Evolutionary conservation across 805 yeast genomes (phyloP), one percentile per base, ranked within the genome.

Genomic region (Metschnikowia sp.): DNA sequence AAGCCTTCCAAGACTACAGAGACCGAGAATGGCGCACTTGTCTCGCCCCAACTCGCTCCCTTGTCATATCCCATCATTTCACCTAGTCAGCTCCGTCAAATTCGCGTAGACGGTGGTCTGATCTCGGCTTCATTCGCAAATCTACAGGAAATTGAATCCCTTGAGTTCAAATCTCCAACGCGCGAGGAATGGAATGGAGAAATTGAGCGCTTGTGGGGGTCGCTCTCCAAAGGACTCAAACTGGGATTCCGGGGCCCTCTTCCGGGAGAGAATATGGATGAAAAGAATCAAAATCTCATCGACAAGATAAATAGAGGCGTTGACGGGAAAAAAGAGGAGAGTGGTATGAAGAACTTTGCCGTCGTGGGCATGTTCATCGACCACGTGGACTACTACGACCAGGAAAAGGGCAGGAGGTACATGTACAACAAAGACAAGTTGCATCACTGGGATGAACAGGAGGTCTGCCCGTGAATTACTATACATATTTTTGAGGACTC

Each of bases 281-380:
- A 71, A 8, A 83, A 80, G 36, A 79, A 79, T 47, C 71, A 73
- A 33, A 79, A 79, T 54, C 62, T 73, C 47, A 65, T 88, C 38
- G 96, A 88, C 64, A 79, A 86, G 44, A 83, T 88, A 40, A 74
- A 78, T 40, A 75, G 96, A 55, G 92, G 96, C 10, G 96, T 88
- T 13, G 96, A 88, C 65, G 96, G 96, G 8, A 75, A 79, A 38
- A 77, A 79, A 58, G 83, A 80, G 42, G 82, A 79, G 30, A 80
- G 79, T 28, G 82, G 84, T 0, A 66, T 76, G 46, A 83, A 81
- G 59, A 82, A 86, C 62, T 88, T 85, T 61, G 81, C 82, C 1
- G 79, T 87, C 22, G 79, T 86, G 29, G 82, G 85, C 35, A 63
- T 88, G 69, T 81, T 86, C 58, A 76, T 84, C 35, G 85, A 87